A percentile compares a stretch with the other conserved stretches of the same genome.
Conservation (phyloP, 2,329 filamentous ascomycete species). For the Fusarium camptoceras region DNA sequence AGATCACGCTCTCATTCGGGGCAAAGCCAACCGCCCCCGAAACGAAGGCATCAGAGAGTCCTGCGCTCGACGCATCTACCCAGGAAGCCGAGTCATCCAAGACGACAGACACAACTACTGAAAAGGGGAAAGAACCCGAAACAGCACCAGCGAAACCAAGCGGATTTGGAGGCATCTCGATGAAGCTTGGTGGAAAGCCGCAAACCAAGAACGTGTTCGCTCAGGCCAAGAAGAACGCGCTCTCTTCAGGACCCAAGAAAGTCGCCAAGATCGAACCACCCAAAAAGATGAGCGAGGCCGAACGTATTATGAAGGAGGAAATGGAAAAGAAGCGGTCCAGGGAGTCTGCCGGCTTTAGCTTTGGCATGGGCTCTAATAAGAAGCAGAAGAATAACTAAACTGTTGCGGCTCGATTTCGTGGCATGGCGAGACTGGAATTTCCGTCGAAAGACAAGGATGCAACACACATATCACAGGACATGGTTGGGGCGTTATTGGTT, state of each 20-base stretch:
- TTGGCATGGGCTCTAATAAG: conserved; percentile 62
- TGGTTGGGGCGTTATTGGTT: conserved; percentile 35
- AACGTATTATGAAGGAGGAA: conserved; percentile 89
- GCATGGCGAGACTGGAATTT: neutral
- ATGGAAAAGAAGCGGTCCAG: conserved; percentile 75
- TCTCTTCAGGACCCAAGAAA: conserved; percentile 72
- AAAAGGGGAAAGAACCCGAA: conserved; percentile 21
- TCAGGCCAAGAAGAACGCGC: conserved; percentile 74
- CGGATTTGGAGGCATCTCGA: conserved; percentile 61
- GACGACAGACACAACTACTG: neutral
- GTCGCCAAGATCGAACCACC: conserved; percentile 66
- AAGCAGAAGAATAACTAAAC: conserved; percentile 58
- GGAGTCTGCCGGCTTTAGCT: conserved; percentile 59
- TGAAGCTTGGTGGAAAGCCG: conserved; percentile 73
- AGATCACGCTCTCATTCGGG: conserved; percentile 78
- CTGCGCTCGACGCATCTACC: conserved; percentile 24
- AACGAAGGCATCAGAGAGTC: conserved; percentile 30
- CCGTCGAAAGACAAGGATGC: neutral
- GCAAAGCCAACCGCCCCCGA: conserved; percentile 50
- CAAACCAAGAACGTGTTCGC: conserved; percentile 84
- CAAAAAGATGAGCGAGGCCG: conserved; percentile 89
- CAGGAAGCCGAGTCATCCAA: conserved; percentile 19
- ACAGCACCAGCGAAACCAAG: conserved; percentile 49
- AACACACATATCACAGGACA: conserved; percentile 4
- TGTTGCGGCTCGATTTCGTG: neutral